Percentiles rank a stretch among this genome's conserved stretches.
Evolutionary conservation across 140 eudicot species (phyloP).

Genomic region (Anethum foeniculum): DNA sequence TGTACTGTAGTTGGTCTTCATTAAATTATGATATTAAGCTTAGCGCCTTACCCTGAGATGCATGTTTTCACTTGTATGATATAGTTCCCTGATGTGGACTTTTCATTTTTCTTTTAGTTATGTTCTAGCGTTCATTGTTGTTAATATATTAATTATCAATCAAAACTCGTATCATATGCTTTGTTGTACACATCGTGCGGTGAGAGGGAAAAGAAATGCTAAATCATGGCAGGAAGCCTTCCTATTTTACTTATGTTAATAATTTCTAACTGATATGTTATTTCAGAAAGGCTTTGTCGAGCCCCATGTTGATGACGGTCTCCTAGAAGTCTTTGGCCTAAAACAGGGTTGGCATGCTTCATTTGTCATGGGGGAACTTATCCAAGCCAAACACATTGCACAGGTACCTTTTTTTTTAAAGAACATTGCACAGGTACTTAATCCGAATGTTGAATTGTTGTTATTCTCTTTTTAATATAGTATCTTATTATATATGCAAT

Average conservation of each 20-base stretch:
- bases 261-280: neutral
- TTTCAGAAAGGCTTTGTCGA: conserved; percentile 89
- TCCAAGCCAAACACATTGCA: conserved; percentile 77
- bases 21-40: neutral
- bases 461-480: neutral
- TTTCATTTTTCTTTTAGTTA: neutral
- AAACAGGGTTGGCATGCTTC: conserved; percentile 99
- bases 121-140: neutral
- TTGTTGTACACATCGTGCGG: neutral
- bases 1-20: neutral
- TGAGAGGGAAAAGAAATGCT: neutral
- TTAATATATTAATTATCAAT: neutral
- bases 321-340: conserved; percentile 75
- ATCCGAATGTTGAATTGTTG: neutral
- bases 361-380: conserved; percentile 85
- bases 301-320: conserved; percentile 90
- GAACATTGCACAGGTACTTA: neutral
- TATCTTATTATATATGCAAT: neutral
- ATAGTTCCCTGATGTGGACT: neutral
- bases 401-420: no score
- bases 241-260: neutral
- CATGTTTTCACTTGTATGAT: neutral
- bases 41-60: no score
- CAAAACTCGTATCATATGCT: neutral
- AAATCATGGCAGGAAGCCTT: neutral